Evolutionary conservation across 2,329 filamentous ascomycete species (phyloP).

Genomic region (Cordyceps pruinosa): DNA sequence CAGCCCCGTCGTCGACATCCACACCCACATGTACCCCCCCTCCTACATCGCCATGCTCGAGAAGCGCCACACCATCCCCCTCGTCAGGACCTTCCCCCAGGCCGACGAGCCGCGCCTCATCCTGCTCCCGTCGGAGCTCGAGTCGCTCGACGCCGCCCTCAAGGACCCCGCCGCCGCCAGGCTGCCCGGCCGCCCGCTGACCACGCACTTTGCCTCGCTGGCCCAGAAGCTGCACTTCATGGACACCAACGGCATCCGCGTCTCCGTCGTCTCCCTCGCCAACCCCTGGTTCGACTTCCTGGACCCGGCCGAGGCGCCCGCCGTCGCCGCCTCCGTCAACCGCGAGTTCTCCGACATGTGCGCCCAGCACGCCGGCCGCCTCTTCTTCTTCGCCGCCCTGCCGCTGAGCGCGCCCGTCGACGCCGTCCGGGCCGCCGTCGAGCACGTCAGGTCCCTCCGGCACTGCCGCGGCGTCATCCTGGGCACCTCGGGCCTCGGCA

Average conservation of each 20-base stretch:
- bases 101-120: constrained; percentile 55
- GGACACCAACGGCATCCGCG: constrained; percentile 73
- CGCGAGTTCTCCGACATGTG: constrained; percentile 71
- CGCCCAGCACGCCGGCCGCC: constrained; percentile 52
- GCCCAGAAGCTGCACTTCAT: constrained; percentile 79
- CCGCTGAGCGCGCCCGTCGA: constrained; percentile 63
- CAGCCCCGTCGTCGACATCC: constrained; percentile 53
- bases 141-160: constrained; percentile 41
- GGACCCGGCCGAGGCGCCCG: constrained; percentile 49
- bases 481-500: constrained; percentile 73
- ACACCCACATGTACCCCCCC: constrained; percentile 64
- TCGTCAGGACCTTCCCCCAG: constrained; percentile 60
- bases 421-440: constrained; percentile 58
- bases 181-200: constrained; percentile 73
- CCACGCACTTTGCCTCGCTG: constrained; percentile 75
- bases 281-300: constrained; percentile 95
- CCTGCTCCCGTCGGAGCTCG: constrained; percentile 48
- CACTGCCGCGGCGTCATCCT: constrained; percentile 82
- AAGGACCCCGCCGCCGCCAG: constrained; percentile 47
- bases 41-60: constrained; percentile 56
- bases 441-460: constrained; percentile 51
- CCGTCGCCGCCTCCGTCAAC: constrained; percentile 63
- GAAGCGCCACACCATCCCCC: constrained; percentile 56
- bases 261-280: constrained; percentile 79
- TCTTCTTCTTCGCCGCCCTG: constrained; percentile 79